phyloP scores from a whole-genome alignment of 2,329 filamentous ascomycete species.

The Neopestalotiopsis clavispora region DNA sequence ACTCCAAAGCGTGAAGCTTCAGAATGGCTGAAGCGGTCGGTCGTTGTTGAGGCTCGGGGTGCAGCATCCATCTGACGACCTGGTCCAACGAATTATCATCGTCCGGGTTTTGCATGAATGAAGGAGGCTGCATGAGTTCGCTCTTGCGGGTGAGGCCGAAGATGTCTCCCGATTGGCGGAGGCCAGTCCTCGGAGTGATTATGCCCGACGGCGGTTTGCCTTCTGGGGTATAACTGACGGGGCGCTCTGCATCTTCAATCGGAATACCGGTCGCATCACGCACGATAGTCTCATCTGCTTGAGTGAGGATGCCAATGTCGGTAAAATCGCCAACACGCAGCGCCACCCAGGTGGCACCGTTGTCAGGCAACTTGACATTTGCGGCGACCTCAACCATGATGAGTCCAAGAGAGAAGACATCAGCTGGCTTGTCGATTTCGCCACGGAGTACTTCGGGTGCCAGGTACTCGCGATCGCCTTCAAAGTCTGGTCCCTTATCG shows the following conservation, averaged over 20 bases:
- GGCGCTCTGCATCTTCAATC: conserved; percentile 48
- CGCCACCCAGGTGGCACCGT: conserved; percentile 88
- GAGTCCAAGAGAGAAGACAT: conserved; percentile 91
- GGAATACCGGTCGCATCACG: conserved; percentile 79
- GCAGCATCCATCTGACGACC: conserved; percentile 88
- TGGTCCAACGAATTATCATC: conserved; percentile 80
- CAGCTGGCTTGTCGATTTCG: conserved; percentile 85
- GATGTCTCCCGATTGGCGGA: conserved; percentile 42
- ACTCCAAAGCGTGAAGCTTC: conserved; percentile 73
- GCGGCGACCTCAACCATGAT: conserved; percentile 94
- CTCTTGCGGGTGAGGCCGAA: conserved; percentile 55
- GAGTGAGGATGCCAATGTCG: conserved; percentile 86
- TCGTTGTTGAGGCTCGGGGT: conserved; percentile 72
- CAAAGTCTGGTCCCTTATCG: conserved; percentile 77
- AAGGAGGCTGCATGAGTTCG: conserved; percentile 68
- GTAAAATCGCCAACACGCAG: conserved; percentile 88
- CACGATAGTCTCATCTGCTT: conserved; percentile 70
- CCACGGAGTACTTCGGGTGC: conserved; percentile 90
- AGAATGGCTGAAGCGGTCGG: conserved; percentile 79
- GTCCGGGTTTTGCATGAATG: conserved; percentile 83
- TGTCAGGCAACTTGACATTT: conserved; percentile 92
- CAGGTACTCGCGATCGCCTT: conserved; percentile 96
- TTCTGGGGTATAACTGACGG: conserved; percentile 36
- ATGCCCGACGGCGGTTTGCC: conserved; percentile 26
- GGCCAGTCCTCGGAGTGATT: conserved; percentile 30